Conservation (phyloP, 2,329 filamentous ascomycete genomes). For the Aspergillus sp. region DNA sequence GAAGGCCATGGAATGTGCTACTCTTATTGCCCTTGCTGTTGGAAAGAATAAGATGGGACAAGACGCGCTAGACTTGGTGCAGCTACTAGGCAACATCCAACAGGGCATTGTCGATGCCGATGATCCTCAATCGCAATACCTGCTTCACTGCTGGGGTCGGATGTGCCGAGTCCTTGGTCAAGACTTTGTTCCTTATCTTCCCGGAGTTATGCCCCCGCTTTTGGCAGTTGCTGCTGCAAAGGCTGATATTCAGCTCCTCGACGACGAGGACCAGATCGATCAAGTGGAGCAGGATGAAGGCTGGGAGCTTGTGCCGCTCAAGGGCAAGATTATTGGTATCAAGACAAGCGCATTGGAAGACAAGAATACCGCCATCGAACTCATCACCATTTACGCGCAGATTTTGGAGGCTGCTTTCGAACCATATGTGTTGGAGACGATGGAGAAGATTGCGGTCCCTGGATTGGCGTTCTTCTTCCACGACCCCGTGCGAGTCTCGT, state of each 20-base stretch:
- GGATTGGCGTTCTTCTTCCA: slow-evolving; percentile 99
- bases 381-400: slow-evolving; percentile 95
- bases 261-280: slow-evolving; percentile 92
- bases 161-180: slow-evolving; percentile 93
- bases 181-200: slow-evolving; percentile 90
- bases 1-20: slow-evolving; percentile 99
- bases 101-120: slow-evolving; percentile 83
- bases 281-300: slow-evolving; percentile 92
- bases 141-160: slow-evolving; percentile 98
- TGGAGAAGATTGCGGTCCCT: slow-evolving; percentile 94
- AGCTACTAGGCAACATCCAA: slow-evolving; percentile 85
- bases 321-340: slow-evolving; percentile 98
- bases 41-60: slow-evolving; percentile 87
- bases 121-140: slow-evolving; percentile 92
- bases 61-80: slow-evolving; percentile 83
- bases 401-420: slow-evolving; percentile 92
- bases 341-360: slow-evolving; percentile 95
- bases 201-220: slow-evolving; percentile 90
- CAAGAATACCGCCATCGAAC: slow-evolving; percentile 99
- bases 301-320: slow-evolving; percentile 95
- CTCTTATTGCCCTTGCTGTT: slow-evolving; percentile 87
- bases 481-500: slow-evolving; percentile 91
- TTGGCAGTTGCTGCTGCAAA: slow-evolving; percentile 89
- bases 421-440: slow-evolving; percentile 85
- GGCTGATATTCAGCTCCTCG: slow-evolving; percentile 93